Base-by-base conservation (phyloP, 768 basidiomycete species). In the Trametes cingulata region DNA sequence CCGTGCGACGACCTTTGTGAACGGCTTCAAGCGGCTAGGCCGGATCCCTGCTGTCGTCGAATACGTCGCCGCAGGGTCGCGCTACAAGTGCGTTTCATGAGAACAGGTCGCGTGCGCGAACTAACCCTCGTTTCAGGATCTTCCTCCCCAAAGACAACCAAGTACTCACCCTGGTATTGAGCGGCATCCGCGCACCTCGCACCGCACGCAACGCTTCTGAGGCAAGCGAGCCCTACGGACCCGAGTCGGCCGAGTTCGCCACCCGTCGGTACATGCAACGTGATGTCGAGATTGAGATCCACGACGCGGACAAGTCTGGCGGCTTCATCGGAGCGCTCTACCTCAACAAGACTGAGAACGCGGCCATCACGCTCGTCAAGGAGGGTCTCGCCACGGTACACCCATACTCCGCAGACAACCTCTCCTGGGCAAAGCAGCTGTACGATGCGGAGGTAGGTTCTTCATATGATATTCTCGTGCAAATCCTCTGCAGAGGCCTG, bases 281-380 rank as follows among this genome's bases (percentile, higher is more conserved):
- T 27, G 96, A 99, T 68, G 87, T 93, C 6, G 96, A 99, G 72
- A 87, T 98, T 60, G 90, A 93, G 66, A 87, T 98, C 46, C 93
- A 96, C 59, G 82, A 83, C 15, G 84, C 88, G 15, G 96, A 99
- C 78, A 98, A 97, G 75, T 88, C 90, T 4, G 96, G 96, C 39
- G 97, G 97, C 3, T 98, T 96, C 74, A 95, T 98, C 64, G 95
- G 95, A 14, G 75, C 88, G 1, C 79, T 98, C 55, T 95, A 88
- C 73, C 56, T 90, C 65, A 90, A 90, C 74, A 96, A 93, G 71
- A 85, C 81, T 1, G 89, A 92, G 65, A 98, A 97, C 72, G 90
- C 82, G 40, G 97, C 95, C 1, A 78, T 95, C 39, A 74, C 85
- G n/a, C 81, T 99, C 24, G 85, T 88, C 20, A 83, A 82, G 58